A percentile compares a stretch with the other conserved stretches of the same genome.
These are phyloP conservation scores for Eucalyptus pauciflora DNA, from an alignment of 345 rosid genomes.

Conservation along the genomic window DNA sequence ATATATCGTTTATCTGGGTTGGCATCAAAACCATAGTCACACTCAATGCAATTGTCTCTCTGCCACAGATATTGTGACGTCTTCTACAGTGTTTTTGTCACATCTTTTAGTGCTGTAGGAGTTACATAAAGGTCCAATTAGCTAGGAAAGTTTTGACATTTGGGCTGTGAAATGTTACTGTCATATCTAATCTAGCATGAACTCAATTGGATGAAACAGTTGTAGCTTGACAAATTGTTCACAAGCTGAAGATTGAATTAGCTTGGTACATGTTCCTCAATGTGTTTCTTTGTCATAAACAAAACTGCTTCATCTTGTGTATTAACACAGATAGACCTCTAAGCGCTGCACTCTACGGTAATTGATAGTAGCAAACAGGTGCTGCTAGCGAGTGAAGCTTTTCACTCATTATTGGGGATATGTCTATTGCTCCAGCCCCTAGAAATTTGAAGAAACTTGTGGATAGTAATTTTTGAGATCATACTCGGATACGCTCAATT, in stretches of 20 bases:
- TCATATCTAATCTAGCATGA: background rate
- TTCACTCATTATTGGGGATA: background rate
- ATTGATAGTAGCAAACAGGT: background rate
- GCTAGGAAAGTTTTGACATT: background rate
- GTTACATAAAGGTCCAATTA: background rate
- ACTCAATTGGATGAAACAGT: background rate
- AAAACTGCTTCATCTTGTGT: background rate
- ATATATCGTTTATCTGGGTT: background rate
- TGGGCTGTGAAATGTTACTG: background rate
- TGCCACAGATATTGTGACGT: background rate
- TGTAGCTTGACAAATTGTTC: background rate
- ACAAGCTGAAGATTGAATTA: background rate
- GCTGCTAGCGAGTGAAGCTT: background rate
- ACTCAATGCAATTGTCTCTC: background rate
- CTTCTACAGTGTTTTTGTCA: background rate
- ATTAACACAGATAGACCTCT: background rate
- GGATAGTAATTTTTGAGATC: background rate
- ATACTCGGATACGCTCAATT: background rate
- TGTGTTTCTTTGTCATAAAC: background rate
- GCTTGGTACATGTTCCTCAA: background rate
- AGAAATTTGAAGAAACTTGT: background rate
- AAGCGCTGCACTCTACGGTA: background rate
- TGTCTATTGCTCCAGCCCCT: background rate
- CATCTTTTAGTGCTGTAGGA: background rate
- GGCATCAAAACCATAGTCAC: background rate